Conservation (phyloP, 192 early-diverging fungal species). For the Oehlia diaphana region DNA sequence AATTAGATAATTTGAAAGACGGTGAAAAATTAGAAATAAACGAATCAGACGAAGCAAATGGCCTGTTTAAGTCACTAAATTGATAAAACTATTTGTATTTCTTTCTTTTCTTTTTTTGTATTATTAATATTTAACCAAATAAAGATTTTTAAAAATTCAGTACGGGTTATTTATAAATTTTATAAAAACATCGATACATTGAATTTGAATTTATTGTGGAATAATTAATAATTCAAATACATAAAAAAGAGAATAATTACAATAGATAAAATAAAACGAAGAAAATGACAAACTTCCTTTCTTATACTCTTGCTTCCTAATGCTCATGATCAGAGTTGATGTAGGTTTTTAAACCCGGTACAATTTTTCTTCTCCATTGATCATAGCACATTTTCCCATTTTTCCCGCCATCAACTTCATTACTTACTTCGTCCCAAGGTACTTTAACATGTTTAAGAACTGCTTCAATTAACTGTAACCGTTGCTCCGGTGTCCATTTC, state of each 20-base stretch:
- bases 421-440: neutral
- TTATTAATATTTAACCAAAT: neutral
- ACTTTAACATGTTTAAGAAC: neutral
- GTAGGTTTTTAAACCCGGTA: neutral
- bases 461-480: neutral
- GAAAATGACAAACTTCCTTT: neutral
- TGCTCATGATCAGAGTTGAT: neutral
- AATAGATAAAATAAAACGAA: no score
- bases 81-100: neutral
- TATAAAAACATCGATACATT: no score
- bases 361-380: neutral
- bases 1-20: neutral
- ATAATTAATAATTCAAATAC: no score
- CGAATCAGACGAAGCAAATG: neutral
- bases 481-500: neutral
- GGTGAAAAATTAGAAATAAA: neutral
- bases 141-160: neutral
- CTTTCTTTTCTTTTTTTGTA: neutral
- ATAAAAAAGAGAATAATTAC: no score
- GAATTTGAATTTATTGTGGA: no score
- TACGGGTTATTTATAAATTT: no score
- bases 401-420: neutral
- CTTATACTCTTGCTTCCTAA: neutral
- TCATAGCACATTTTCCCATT: neutral
- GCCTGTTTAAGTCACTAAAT: neutral